These are phyloP conservation scores for Globisporangium rhizosaccharum DNA, from an alignment of 352 stramenopile genomes.

Conservation along the genomic window DNA sequence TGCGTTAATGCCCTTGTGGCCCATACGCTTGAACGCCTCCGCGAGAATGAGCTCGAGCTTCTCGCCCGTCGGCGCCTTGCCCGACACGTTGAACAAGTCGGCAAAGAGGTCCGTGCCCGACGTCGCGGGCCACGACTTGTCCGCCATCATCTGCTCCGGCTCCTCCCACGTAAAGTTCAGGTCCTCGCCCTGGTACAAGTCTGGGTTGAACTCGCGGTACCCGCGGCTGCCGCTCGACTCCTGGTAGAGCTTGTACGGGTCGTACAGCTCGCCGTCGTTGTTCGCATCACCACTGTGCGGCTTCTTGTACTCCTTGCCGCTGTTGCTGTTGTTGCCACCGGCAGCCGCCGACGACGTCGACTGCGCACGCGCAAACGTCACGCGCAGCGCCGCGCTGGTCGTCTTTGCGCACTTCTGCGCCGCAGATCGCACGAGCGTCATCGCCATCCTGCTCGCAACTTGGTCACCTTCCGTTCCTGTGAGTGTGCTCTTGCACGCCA, in stretches of 20 bases:
- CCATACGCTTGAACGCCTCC: slow-evolving; percentile 71
- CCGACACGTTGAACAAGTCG: slow-evolving; percentile 78
- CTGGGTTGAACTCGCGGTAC: slow-evolving; percentile 80
- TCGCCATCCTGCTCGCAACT: slow-evolving; percentile 23
- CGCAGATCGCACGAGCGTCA: slow-evolving; percentile 39
- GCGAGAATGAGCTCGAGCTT: slow-evolving; percentile 65
- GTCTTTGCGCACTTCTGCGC: slow-evolving; percentile 16
- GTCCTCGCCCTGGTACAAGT: slow-evolving; percentile 46
- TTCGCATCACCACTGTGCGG: slow-evolving; percentile 6
- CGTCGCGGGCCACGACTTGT: slow-evolving; percentile 85
- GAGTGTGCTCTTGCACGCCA: slow-evolving; percentile 1
- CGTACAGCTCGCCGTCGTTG: slow-evolving; percentile 47
- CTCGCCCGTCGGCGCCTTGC: slow-evolving; percentile 40
- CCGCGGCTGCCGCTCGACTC: slow-evolving; percentile 54
- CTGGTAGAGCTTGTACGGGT: slow-evolving; percentile 82
- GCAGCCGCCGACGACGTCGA: slow-evolving; percentile 3
- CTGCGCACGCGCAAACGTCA: slow-evolving; percentile 6
- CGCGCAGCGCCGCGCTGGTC: slow-evolving; percentile 20
- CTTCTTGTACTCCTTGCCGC: slow-evolving; percentile 11
- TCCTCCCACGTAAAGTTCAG: slow-evolving; percentile 66
- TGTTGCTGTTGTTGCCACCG: slow-evolving; percentile 1
- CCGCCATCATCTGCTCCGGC: slow-evolving; percentile 78
- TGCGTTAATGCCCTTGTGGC: slow-evolving; percentile 67
- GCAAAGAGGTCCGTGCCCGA: slow-evolving; percentile 72
- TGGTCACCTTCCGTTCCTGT: not conserved